phyloP scores from a whole-genome alignment of 805 yeast genomes.

The Ogataea paradorogensis region DNA sequence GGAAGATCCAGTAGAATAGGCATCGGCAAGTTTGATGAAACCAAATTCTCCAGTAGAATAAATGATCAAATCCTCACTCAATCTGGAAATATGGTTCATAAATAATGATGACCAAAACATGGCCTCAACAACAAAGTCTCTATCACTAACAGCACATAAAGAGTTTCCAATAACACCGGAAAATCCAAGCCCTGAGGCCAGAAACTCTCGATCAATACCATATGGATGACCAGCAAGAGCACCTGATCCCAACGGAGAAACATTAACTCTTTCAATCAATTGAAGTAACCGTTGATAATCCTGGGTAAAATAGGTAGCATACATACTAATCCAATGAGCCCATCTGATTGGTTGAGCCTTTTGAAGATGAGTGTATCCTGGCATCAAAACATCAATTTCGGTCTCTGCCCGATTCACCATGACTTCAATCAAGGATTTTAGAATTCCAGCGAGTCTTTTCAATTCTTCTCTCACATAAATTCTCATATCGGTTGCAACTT shows the following conservation, averaged over 20 bases:
- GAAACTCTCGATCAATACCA: slow-evolving; percentile 92
- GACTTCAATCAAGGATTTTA: slow-evolving; percentile 62
- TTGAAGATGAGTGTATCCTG: slow-evolving; percentile 98
- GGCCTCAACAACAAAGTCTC: slow-evolving; percentile 95
- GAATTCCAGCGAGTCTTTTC: slow-evolving; percentile 52
- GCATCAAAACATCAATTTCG: slow-evolving; percentile 93
- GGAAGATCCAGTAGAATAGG: slow-evolving; percentile 97
- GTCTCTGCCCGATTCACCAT: slow-evolving; percentile 71
- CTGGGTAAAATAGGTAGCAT: slow-evolving; percentile 91
- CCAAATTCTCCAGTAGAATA: slow-evolving; percentile 98
- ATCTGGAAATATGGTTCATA: slow-evolving; percentile 93
- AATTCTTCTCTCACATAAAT: slow-evolving; percentile 82
- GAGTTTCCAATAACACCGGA: slow-evolving; percentile 90
- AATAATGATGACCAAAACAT: slow-evolving; percentile 94
- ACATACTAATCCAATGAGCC: slow-evolving; percentile 95
- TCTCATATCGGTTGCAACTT: slow-evolving; percentile 99
- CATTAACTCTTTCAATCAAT: slow-evolving; percentile 76
- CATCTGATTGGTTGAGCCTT: slow-evolving; percentile 99
- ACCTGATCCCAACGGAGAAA: slow-evolving; percentile 93
- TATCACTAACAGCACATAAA: slow-evolving; percentile 92
- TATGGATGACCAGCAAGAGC: slow-evolving; percentile 99
- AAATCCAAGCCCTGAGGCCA: slow-evolving; percentile 80
- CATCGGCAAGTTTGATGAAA: slow-evolving; percentile 89
- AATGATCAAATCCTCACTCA: slow-evolving; percentile 91
- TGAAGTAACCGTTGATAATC: slow-evolving; percentile 85